Conservation (phyloP, 129 eudicot species). For the Artemisia annua region DNA sequence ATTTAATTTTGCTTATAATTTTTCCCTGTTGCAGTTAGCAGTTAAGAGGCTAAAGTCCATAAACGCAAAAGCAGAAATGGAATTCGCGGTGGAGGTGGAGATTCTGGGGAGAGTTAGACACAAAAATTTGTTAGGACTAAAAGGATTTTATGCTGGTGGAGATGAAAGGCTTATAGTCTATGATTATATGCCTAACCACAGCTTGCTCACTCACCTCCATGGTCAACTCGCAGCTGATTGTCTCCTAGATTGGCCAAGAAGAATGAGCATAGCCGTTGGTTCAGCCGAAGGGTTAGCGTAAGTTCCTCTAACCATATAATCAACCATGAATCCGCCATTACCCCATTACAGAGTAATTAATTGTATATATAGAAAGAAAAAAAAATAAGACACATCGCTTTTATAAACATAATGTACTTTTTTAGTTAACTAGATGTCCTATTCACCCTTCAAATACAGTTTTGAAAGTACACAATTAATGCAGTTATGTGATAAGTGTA, state of each 20-base stretch:
- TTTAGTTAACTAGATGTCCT: too few relatives aligned
- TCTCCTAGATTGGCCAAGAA: conserved; percentile 69
- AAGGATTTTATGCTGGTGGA: conserved; percentile 80
- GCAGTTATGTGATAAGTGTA: too few relatives aligned
- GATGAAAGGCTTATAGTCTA: conserved; percentile 87
- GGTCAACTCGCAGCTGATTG: conserved; percentile 72
- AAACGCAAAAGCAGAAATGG: conserved; percentile 85
- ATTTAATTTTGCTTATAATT: neutral
- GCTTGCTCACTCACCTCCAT: conserved; percentile 79
- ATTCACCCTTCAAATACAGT: too few relatives aligned
- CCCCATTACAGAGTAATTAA: too few relatives aligned
- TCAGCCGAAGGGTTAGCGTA: conserved; percentile 81
- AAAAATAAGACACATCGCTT: too few relatives aligned
- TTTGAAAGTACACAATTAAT: too few relatives aligned
- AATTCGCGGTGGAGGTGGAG: conserved; percentile 82
- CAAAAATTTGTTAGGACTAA: conserved; percentile 59
- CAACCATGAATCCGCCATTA: neutral
- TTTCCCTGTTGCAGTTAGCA: conserved; percentile 52
- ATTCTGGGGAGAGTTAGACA: conserved; percentile 79
- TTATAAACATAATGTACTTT: too few relatives aligned
- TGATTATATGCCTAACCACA: conserved; percentile 87
- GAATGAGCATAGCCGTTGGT: conserved; percentile 66
- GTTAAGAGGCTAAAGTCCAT: conserved; percentile 75
- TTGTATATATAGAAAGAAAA: too few relatives aligned
- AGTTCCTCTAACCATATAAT: conserved; percentile 23